phyloP scores from a whole-genome alignment of 2,329 filamentous ascomycete species.

The Aureobasidium sp. region DNA sequence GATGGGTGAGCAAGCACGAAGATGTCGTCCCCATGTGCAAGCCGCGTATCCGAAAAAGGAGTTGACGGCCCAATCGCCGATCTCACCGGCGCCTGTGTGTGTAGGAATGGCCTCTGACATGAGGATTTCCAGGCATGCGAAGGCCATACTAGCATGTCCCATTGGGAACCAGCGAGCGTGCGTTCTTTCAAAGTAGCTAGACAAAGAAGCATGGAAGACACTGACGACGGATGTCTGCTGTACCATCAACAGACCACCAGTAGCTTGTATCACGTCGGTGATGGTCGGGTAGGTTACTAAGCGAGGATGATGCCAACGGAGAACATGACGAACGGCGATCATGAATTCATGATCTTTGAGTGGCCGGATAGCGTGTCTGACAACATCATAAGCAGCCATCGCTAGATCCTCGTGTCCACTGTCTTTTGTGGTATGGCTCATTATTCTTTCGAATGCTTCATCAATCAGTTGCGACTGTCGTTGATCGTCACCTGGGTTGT shows the following conservation, averaged over 20 bases:
- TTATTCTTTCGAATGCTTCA: neutral
- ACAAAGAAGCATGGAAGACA: neutral
- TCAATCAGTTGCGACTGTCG: conserved; percentile 13
- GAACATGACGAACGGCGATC: neutral
- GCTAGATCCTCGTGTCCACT: neutral
- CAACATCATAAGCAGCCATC: neutral
- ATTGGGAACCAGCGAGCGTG: neutral
- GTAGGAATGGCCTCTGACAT: neutral
- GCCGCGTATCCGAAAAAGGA: neutral
- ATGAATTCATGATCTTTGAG: neutral
- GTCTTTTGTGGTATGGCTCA: neutral
- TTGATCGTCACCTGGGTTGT: conserved; percentile 18
- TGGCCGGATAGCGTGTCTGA: neutral
- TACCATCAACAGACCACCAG: neutral
- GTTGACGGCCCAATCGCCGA: neutral
- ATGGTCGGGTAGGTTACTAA: neutral
- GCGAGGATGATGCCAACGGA: neutral
- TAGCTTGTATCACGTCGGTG: neutral
- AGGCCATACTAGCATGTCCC: neutral
- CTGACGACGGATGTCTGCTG: neutral
- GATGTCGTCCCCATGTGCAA: neutral
- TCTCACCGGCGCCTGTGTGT: neutral
- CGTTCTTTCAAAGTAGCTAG: neutral
- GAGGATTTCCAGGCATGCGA: neutral
- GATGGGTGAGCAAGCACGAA: neutral